These are phyloP conservation scores for Boletus vinaceobasis DNA, from an alignment of 768 basidiomycete genomes.

Conservation along the genomic window DNA sequence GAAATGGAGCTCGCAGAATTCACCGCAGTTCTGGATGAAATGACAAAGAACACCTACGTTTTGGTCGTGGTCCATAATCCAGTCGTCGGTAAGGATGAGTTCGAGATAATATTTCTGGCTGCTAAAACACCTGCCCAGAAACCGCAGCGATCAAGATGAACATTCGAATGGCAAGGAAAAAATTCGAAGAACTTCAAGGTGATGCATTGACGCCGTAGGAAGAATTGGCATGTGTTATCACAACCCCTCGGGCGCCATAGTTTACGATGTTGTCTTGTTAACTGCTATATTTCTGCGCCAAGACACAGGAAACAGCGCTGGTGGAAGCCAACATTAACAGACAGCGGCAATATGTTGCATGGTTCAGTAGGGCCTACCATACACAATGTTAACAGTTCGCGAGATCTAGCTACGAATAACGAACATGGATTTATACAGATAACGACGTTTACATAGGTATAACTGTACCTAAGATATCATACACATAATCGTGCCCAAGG, in stretches of 20 bases:
- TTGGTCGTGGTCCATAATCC: constrained; percentile 88
- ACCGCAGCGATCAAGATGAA: constrained; percentile 86
- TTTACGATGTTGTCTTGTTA: not conserved
- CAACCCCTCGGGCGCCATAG: not conserved
- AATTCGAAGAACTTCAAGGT: constrained; percentile 87
- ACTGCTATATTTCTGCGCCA: not conserved
- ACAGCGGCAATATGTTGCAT: not conserved
- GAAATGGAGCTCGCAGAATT: constrained; percentile 86
- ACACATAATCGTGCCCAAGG: not conserved
- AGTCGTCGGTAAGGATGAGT: constrained; percentile 61
- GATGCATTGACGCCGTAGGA: constrained; percentile 46
- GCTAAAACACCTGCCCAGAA: constrained; percentile 46
- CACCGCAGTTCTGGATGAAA: constrained; percentile 85
- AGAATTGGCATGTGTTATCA: not conserved
- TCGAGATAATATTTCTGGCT: not conserved
- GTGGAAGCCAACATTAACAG: no score
- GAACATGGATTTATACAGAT: not conserved
- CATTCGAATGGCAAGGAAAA: constrained; percentile 77
- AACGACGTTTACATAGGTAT: constrained; percentile 8
- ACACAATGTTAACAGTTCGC: not conserved
- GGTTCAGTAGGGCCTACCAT: not conserved
- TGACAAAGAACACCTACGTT: constrained; percentile 92
- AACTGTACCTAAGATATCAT: constrained; percentile 8
- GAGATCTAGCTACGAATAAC: not conserved
- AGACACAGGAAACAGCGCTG: not conserved